Percentiles rank a stretch among this genome's conserved stretches.
Conservation (phyloP, 1,284 basidiomycete genomes). For the Leccinum holopus region DNA sequence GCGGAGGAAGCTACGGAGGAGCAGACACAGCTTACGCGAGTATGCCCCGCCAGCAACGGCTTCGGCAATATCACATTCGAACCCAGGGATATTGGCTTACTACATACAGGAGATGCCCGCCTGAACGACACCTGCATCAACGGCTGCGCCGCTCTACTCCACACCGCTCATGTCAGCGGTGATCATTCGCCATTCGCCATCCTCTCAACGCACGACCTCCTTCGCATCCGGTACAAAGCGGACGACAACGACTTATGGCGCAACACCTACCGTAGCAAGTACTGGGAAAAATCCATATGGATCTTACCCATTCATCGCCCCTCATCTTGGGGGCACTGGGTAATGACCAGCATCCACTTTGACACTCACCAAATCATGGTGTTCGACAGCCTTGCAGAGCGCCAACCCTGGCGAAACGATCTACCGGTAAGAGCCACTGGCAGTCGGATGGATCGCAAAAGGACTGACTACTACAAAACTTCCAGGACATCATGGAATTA, state of each 20-base stretch:
- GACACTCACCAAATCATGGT: not conserved
- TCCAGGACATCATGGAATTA: not conserved
- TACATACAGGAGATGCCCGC: not conserved
- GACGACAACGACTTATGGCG: constrained; percentile 12
- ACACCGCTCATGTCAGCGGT: not conserved
- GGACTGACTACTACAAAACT: not conserved
- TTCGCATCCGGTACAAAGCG: constrained; percentile 1
- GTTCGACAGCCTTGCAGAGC: constrained; percentile 17
- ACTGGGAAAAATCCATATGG: constrained; percentile 14
- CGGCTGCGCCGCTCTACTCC: constrained; percentile 9
- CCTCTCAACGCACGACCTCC: constrained; percentile 15
- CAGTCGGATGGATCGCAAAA: not conserved
- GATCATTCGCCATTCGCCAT: not conserved
- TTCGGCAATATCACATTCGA: not conserved
- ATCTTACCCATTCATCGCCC: constrained; percentile 15
- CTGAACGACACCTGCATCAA: constrained; percentile 19
- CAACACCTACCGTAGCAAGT: constrained; percentile 1
- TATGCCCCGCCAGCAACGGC: not conserved
- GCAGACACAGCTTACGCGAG: not conserved
- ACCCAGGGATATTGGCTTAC: not conserved
- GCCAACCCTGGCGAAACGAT: constrained; percentile 1
- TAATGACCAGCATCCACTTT: constrained; percentile 5
- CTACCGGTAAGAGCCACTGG: not conserved
- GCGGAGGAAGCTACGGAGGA: not conserved
- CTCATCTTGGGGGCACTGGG: constrained; percentile 13